phyloP scores from a whole-genome alignment of 352 stramenopile species.

The Phytophthora crassamura region DNA sequence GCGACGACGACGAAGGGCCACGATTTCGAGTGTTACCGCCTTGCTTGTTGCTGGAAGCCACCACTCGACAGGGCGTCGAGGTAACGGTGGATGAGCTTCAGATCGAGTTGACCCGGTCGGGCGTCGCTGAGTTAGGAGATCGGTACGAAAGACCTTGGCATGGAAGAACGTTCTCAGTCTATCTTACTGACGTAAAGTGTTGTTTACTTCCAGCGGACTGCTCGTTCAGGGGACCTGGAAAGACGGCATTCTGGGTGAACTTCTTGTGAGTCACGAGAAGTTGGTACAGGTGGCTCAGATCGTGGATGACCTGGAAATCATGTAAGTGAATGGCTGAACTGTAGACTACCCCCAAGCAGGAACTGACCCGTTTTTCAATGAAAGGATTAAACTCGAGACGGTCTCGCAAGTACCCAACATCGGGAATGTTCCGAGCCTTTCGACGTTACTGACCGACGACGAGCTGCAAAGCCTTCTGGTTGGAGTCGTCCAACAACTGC shows the following conservation, averaged over 20 bases:
- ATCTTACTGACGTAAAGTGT: slow-evolving; percentile 1
- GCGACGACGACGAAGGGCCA: slow-evolving; percentile 33
- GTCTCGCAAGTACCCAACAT: slow-evolving; percentile 47
- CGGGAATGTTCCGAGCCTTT: slow-evolving; percentile 77
- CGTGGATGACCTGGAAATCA: slow-evolving; percentile 74
- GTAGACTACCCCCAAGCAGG: not conserved
- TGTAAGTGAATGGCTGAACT: slow-evolving; percentile 43
- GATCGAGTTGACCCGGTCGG: slow-evolving; percentile 49
- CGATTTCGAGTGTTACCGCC: slow-evolving; percentile 38
- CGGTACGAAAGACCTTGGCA: slow-evolving; percentile 34
- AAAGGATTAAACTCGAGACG: slow-evolving; percentile 81
- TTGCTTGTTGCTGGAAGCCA: slow-evolving; percentile 70
- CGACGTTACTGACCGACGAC: slow-evolving; percentile 60
- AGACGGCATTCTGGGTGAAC: slow-evolving; percentile 40
- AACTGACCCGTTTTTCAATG: slow-evolving; percentile 5
- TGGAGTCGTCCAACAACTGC: slow-evolving; percentile 59
- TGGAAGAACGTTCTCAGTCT: not conserved
- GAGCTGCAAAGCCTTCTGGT: slow-evolving; percentile 68
- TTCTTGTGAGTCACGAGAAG: slow-evolving; percentile 36
- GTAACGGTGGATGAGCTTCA: slow-evolving; percentile 68
- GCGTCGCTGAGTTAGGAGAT: slow-evolving; percentile 43
- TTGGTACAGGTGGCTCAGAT: slow-evolving; percentile 62
- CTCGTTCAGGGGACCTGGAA: slow-evolving; percentile 57
- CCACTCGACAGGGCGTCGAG: slow-evolving; percentile 64
- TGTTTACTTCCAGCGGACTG: slow-evolving; percentile 49